Base-by-base conservation (phyloP, 495 filamentous ascomycete species). In the Daldinia grandis region DNA sequence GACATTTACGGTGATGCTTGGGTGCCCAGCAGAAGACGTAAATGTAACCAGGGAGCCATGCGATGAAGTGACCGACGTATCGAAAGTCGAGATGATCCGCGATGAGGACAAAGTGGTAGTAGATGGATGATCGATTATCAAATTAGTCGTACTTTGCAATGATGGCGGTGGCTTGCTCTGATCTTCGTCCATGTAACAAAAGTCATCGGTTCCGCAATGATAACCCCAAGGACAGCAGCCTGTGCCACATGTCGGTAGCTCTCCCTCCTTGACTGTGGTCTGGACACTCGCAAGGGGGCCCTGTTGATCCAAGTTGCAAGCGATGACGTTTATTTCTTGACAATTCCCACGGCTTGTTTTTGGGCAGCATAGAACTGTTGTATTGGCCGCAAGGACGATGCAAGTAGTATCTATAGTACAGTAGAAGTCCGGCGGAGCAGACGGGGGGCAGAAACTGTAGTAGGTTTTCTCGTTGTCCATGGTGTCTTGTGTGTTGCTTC, bases 171-270 rank as follows among this genome's bases (percentile, higher is more conserved):
- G 37, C 14, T 44, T 44, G 56, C 24, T 59, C 12, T 59, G 35
- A 25, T 42, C 56, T 15, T 14, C 37, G 21, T 28, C 35, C 37
- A 27, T 28, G 17, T 28, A 25, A 25, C 56, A 59, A 24, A 14
- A 2, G 28, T 24, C 17, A 44, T 59, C 38, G 37, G 25, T 6
- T 5, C 19, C 31, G 15, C 56, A 59, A 8, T 42, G 35, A 31
- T 42, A 44, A 10, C 56, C 56, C 56, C 56, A 59, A 4, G 56
- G 35, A 28, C 56, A 59, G 24, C 56, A 59, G 10, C 27, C 24
- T 3, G 5, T 24, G 10, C 35, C 56, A 30, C 56, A 59, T 9
- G 1, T 15, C 10, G 27, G 17, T 14, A 59, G 25, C 14, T 42
- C 30, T 28, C 56, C 56, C 3, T 40, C 24, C 0, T 21, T 21